Evolutionary conservation across 495 filamentous ascomycete genomes (phyloP).

Genomic region (Penicillium roqueforti): DNA sequence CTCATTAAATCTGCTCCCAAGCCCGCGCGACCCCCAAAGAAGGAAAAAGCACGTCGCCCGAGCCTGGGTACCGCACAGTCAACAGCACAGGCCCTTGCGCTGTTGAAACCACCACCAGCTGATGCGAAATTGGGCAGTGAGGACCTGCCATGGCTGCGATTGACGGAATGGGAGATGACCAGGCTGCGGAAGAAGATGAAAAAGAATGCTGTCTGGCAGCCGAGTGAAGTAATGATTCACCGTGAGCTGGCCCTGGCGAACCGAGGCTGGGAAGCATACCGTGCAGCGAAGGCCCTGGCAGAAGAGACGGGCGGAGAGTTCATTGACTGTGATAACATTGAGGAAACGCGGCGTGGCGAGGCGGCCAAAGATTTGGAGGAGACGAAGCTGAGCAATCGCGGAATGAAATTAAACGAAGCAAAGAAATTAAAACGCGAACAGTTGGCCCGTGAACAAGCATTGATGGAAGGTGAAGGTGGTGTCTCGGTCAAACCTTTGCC

Average conservation of each 20-base stretch:
- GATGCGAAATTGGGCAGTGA: slow-evolving; percentile 70
- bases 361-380: slow-evolving; percentile 44
- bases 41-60: slow-evolving; percentile 47
- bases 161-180: slow-evolving; percentile 89
- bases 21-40: slow-evolving; percentile 22
- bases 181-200: slow-evolving; percentile 94
- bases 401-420: slow-evolving; percentile 88
- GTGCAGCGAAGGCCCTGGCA: slow-evolving; percentile 61
- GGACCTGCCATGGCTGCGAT: slow-evolving; percentile 81
- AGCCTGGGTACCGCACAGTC: slow-evolving; percentile 55
- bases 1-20: slow-evolving; percentile 9
- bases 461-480: slow-evolving; percentile 35
- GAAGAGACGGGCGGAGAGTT: slow-evolving; percentile 66
- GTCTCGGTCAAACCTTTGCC: slow-evolving; percentile 1
- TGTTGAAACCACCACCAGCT: slow-evolving; percentile 71
- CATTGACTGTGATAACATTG: slow-evolving; percentile 50
- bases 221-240: slow-evolving; percentile 94
- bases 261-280: slow-evolving; percentile 73
- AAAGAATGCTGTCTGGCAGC: slow-evolving; percentile 95
- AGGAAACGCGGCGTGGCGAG: slow-evolving; percentile 46
- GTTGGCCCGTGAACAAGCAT: slow-evolving; percentile 57
- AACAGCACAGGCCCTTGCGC: slow-evolving; percentile 74
- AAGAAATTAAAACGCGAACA: slow-evolving; percentile 85
- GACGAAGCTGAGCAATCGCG: slow-evolving; percentile 66
- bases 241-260: slow-evolving; percentile 74